Evolutionary conservation across 2,329 filamentous ascomycete species (phyloP).

Genomic region (Sclerotinia nivalis): DNA sequence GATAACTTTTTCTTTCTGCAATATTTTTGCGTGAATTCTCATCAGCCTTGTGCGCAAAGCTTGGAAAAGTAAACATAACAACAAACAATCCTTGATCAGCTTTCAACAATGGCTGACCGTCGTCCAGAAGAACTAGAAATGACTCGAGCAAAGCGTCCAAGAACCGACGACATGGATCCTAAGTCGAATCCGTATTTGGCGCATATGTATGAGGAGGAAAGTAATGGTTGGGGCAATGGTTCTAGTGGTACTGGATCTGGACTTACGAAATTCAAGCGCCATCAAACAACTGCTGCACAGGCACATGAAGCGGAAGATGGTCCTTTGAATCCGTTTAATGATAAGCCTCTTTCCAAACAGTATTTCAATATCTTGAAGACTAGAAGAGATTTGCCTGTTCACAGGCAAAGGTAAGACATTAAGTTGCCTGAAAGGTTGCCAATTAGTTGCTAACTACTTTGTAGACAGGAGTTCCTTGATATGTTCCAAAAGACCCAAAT

Average conservation of each 20-base stretch:
- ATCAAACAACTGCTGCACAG: conserved; percentile 76
- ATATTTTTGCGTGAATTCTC: conserved; percentile 18
- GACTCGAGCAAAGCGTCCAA: conserved; percentile 50
- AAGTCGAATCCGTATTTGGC: conserved; percentile 84
- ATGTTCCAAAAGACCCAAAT: conserved; percentile 95
- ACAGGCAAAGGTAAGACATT: conserved; percentile 73
- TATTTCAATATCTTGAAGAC: conserved; percentile 90
- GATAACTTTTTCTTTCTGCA: conserved; percentile 23
- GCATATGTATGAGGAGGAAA: conserved; percentile 70
- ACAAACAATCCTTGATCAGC: conserved; percentile 27
- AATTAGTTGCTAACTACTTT: conserved; percentile 28
- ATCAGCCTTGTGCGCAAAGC: conserved; percentile 32
- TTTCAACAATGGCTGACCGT: conserved; percentile 54
- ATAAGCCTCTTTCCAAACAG: conserved; percentile 70
- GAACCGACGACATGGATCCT: conserved; percentile 48
- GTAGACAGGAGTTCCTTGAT: conserved; percentile 84
- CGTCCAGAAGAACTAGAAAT: conserved; percentile 53
- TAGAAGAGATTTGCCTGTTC: conserved; percentile 83
- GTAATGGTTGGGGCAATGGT: conserved; percentile 39
- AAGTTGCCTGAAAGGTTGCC: not conserved
- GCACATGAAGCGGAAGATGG: conserved; percentile 76
- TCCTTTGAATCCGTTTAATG: conserved; percentile 83
- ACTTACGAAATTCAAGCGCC: conserved; percentile 63
- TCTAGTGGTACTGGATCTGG: conserved; percentile 43
- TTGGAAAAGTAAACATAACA: conserved; percentile 36